Base-by-base conservation (phyloP, 2,329 filamentous ascomycete species). In the Colletotrichum sp. region DNA sequence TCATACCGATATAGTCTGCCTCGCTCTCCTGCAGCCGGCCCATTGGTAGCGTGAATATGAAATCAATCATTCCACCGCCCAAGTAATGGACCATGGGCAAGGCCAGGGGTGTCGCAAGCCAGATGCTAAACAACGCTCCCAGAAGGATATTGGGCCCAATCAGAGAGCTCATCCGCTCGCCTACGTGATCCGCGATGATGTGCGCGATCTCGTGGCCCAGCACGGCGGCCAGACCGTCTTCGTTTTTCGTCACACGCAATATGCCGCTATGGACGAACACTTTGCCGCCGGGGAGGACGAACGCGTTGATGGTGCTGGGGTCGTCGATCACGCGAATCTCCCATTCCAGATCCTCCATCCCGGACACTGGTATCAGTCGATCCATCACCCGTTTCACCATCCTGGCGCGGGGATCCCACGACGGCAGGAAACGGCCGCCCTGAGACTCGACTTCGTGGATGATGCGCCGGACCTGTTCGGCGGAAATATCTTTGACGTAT, bases 131-230 rank as follows among this genome's bases (percentile, higher is more conserved):
- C 31, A 88, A 74, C 62, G 86, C 87, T 29, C 86, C 87, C 13
- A 88, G 81, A 34, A 90, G 82, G 29, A 90, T 82, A 66, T 88
- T 89, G 71, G 84, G 83, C n/a, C 89, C 87, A 74, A 89, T 86
- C 62, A 85, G 84, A 51, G 86, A 85, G 15, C 88, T 90, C 78
- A 90, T 84, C 36, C 90, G 87, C 86, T 96, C 94, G 21, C 88
- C 91, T 8, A 88, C 84, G 79, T 95, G 93, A 70, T 90, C 89
- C 0, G 93, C 93, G 18, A 94, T 87, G 75, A 93, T 93, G 80
- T 96, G 94, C 21, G 93, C 93, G 74, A 96, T 94, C 84, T 96
- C 94, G 82, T 96, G 94, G 16, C 93, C 93, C 16, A 96, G 86
- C 4, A 96, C 93, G 2, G 94, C 91, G 6, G 94, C 94, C 31